Conservation (phyloP, 768 basidiomycete species). For the Clathrus columnatus region DNA sequence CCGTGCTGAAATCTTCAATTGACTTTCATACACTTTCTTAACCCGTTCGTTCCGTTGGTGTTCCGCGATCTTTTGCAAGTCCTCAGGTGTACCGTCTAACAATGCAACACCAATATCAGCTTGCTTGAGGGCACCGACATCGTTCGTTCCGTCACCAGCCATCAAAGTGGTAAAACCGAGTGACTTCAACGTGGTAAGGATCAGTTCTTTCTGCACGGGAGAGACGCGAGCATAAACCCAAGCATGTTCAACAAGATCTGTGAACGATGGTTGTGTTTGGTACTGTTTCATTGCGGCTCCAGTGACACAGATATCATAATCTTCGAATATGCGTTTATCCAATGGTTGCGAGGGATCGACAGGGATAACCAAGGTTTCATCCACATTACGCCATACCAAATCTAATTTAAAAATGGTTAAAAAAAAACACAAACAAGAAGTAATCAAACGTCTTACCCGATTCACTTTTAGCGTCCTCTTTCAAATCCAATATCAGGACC, state of each 20-base stretch:
- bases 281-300: constrained; percentile 90
- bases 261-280: constrained; percentile 61
- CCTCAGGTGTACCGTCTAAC: constrained; percentile 84
- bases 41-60: constrained; percentile 81
- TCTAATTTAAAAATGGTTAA: constrained; percentile 34
- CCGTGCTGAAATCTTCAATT: constrained; percentile 78
- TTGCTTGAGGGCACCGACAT: constrained; percentile 96
- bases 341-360: constrained; percentile 74
- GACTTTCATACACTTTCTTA: constrained; percentile 96
- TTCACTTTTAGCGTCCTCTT: constrained; percentile 66
- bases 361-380: constrained; percentile 81
- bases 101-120: constrained; percentile 95
- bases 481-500: constrained; percentile 83
- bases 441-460: constrained; percentile 39
- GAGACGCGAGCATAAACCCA: constrained; percentile 99
- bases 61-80: constrained; percentile 89
- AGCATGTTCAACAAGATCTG: constrained; percentile 80
- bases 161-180: constrained; percentile 91
- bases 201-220: constrained; percentile 90
- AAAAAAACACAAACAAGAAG: not conserved
- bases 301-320: constrained; percentile 95
- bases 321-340: constrained; percentile 65
- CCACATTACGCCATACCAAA: constrained; percentile 88
- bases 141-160: constrained; percentile 99
- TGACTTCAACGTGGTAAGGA: constrained; percentile 80